phyloP scores from a whole-genome alignment of 768 basidiomycete species.

The Suillus paluster region DNA sequence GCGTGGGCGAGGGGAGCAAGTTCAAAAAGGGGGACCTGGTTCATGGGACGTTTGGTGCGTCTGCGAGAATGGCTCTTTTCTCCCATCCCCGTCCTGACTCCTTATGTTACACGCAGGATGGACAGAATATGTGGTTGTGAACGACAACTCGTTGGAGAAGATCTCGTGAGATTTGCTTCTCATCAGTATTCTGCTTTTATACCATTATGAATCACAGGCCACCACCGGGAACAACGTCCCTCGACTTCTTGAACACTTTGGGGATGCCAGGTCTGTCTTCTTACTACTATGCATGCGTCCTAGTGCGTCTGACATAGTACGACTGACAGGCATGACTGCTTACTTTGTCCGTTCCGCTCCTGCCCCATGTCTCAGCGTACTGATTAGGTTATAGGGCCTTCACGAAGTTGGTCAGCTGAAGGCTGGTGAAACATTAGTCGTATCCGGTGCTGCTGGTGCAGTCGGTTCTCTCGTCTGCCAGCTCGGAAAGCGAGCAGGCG shows the following conservation, averaged over 20 bases:
- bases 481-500: conserved; percentile 77
- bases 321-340: conserved; percentile 72
- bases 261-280: conserved; percentile 65
- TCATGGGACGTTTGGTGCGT: conserved; percentile 60
- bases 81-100: not conserved
- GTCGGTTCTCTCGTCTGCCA: conserved; percentile 87
- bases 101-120: conserved; percentile 53
- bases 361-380: conserved; percentile 10
- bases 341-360: conserved; percentile 67
- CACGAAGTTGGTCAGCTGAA: conserved; percentile 81
- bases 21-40: conserved; percentile 75
- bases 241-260: conserved; percentile 87
- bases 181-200: not conserved
- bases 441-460: conserved; percentile 91
- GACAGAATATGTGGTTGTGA: conserved; percentile 73
- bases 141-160: conserved; percentile 54
- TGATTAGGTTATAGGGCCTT: conserved; percentile 60
- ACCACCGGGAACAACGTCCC: conserved; percentile 58
- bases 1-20: conserved; percentile 54
- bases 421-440: conserved; percentile 82
- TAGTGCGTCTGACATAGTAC: not conserved
- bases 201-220: conserved; percentile 41
- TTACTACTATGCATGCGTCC: not conserved
- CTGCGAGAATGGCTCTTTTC: not conserved
- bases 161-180: conserved; percentile 51